Evolutionary conservation across 805 yeast species (phyloP), one percentile per base, ranked within the genome.

Genomic region (Wickerhamomyces subpelliculosus): DNA sequence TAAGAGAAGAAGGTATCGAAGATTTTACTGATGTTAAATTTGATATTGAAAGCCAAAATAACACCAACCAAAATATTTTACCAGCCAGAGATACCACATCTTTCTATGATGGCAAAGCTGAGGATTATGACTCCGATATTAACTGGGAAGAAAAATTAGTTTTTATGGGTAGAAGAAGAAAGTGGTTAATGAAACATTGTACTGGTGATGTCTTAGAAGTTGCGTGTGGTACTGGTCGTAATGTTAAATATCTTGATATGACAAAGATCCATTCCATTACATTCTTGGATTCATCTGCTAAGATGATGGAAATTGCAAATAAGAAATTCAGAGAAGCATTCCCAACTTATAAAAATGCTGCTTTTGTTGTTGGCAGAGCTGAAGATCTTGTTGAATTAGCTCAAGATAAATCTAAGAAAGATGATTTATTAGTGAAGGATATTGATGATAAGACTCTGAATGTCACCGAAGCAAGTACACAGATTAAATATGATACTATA

Each of bases 211-310:
- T 88, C 2, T 64, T 93, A 40, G 98, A 93, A 60, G 93, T 90
- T 10, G 82, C 97, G 0, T 85, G 95, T 55, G 98, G 98, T 41
- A 93, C 98, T 0, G 97, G 98, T 7, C 73, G 97, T 60, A 93
- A 93, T 56, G 73, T 90, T 40, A 79, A 81, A 34, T 89, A 81
- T 55, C 61, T 87, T 48, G 72, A 80, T 37, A 73, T 79, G 17
- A 68, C 73, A 2, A 56, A 65, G 21, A 63, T 90, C 23, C 69
- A 72, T 34, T 83, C 96, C 0, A 73, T 86, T 27, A 90, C 97
- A 0, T 86, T 84, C 49, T 61, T 89, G 34, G 98, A 93, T 58
- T 73, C 96, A 1, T 84, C 97, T 0, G 57, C 68, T 32, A 78
- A 81, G 41, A 93, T 93, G 98, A 78, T 93, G 65, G 84, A 83